Evolutionary conservation across 345 rosid genomes (phyloP).

Genomic region (Lenwebbia sp.): DNA sequence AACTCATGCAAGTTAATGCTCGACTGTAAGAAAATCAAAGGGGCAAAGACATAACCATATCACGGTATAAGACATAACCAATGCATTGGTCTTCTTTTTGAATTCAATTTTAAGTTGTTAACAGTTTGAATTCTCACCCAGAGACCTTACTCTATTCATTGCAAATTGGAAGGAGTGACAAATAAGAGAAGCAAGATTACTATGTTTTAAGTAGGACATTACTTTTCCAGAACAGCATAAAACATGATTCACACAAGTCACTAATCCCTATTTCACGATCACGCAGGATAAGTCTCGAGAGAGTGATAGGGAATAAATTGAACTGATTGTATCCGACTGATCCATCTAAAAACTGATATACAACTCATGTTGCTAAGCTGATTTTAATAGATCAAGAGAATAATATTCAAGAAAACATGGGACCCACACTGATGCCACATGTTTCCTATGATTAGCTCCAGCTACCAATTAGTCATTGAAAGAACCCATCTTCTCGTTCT

Average conservation of each 20-base stretch:
- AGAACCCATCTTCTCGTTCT: background rate
- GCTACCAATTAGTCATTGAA: background rate
- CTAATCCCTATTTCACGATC: background rate
- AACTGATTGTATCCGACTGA: background rate
- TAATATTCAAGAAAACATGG: background rate
- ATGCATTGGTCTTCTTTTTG: background rate
- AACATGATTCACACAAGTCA: background rate
- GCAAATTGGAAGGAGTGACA: background rate
- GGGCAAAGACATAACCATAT: background rate
- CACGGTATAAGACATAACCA: background rate
- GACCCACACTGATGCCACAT: background rate
- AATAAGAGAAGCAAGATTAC: background rate
- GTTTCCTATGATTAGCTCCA: background rate
- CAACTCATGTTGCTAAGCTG: background rate
- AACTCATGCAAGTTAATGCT: conserved; percentile 1
- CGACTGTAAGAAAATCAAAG: background rate
- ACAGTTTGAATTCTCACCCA: background rate
- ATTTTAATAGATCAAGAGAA: background rate
- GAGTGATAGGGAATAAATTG: background rate
- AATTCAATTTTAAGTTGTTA: background rate
- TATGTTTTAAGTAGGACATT: background rate
- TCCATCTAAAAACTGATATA: background rate
- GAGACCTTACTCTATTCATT: background rate
- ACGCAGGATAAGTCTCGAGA: background rate
- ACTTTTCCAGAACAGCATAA: background rate